Conservation (phyloP, 192 early-diverging fungal species). For the Funneliformis mosseae region DNA sequence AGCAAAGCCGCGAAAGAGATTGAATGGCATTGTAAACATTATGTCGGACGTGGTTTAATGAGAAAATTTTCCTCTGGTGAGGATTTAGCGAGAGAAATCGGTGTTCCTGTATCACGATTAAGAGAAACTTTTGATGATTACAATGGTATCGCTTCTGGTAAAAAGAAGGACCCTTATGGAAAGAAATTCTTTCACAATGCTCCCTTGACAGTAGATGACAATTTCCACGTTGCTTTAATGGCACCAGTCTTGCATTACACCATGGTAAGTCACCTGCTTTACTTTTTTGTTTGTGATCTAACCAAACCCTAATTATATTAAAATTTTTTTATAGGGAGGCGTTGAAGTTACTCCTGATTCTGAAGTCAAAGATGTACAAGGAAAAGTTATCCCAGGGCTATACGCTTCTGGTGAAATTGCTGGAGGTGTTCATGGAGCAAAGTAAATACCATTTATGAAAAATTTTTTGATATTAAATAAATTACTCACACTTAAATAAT, state of each 20-base stretch:
- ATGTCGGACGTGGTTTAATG: constrained; percentile 88
- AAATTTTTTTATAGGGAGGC: constrained; percentile 68
- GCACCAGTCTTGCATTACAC: constrained; percentile 86
- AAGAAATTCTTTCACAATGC: constrained; percentile 69
- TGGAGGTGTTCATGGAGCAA: constrained; percentile 95
- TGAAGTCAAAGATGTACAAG: constrained; percentile 58
- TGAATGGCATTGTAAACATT: constrained; percentile 93
- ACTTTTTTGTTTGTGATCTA: neutral
- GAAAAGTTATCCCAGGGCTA: constrained; percentile 73
- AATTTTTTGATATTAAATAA: neutral
- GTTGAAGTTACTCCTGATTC: constrained; percentile 77
- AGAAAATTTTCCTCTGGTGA: constrained; percentile 75
- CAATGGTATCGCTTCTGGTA: constrained; percentile 58
- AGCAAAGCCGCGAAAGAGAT: constrained; percentile 85
- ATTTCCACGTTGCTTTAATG: constrained; percentile 72
- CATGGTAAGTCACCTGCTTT: constrained; percentile 55
- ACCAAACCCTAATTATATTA: neutral
- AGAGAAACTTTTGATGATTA: constrained; percentile 61
- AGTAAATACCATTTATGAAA: neutral
- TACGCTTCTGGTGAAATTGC: constrained; percentile 93
- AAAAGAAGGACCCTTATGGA: constrained; percentile 65
- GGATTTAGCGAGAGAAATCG: constrained; percentile 80
- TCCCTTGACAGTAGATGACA: constrained; percentile 55
- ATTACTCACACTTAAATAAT: neutral
- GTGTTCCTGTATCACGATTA: constrained; percentile 51